A percentile compares a stretch with the other conserved stretches of the same genome.
Evolutionary conservation across 306 rosid genomes (phyloP).

Genomic region (Lathyrus sativus): DNA sequence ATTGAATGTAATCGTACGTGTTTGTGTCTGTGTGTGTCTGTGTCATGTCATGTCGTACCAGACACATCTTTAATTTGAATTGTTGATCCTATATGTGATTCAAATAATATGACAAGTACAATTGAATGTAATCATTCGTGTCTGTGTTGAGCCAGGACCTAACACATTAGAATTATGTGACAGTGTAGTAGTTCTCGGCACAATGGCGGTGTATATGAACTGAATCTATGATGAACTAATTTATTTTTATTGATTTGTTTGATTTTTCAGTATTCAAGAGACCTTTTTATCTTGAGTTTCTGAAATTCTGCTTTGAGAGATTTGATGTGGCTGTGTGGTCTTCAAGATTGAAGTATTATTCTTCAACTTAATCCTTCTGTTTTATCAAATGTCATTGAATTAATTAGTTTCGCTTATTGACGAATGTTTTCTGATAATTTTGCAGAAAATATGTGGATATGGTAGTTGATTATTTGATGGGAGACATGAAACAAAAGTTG

Average conservation of each 20-base stretch:
- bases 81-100: not conserved
- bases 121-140: not conserved
- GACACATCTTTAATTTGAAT: not conserved
- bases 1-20: not conserved
- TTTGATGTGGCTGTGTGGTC: constrained; percentile 97
- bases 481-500: constrained; percentile 62
- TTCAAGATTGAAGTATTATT: constrained; percentile 67
- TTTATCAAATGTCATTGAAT: not conserved
- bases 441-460: constrained; percentile 60
- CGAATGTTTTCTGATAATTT: constrained; percentile 1
- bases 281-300: constrained; percentile 71
- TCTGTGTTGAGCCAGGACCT: too few relatives aligned
- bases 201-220: not conserved
- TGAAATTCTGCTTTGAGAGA: constrained; percentile 80
- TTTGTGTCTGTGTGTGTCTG: not conserved
- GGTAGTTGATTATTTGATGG: constrained; percentile 62
- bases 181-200: not conserved
- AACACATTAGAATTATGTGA: not conserved
- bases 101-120: not conserved
- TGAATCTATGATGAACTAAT: not conserved
- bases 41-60: not conserved
- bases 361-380: constrained; percentile 36
- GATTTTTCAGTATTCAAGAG: constrained; percentile 76
- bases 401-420: not conserved
- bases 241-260: constrained; percentile 25